Evolutionary conservation across 352 stramenopile species (phyloP).

Genomic region (Phytophthora pistaciae): DNA sequence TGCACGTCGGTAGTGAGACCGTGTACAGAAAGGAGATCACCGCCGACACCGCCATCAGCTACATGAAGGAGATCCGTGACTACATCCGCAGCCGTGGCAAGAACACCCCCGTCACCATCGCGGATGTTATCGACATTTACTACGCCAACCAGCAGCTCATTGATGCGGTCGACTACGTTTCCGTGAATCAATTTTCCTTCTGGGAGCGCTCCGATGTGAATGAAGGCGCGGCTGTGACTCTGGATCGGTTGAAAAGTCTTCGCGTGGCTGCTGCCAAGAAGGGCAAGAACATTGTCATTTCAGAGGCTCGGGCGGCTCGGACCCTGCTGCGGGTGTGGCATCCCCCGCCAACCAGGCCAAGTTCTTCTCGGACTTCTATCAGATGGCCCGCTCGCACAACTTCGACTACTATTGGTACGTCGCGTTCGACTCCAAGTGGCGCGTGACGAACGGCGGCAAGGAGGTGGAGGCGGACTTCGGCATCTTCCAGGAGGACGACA

Average conservation of each 20-base stretch:
- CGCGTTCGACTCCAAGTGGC: conserved; percentile 63
- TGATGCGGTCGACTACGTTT: conserved; percentile 69
- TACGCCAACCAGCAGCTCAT: conserved; percentile 57
- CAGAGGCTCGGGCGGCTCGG: conserved; percentile 54
- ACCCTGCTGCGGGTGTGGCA: conserved; percentile 38
- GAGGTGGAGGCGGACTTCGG: conserved; percentile 70
- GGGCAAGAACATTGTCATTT: conserved; percentile 61
- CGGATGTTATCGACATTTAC: conserved; percentile 71
- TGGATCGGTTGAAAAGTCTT: conserved; percentile 57
- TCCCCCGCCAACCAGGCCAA: conserved; percentile 54
- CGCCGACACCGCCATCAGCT: conserved; percentile 45
- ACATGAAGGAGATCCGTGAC: conserved; percentile 51
- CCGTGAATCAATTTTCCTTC: conserved; percentile 79
- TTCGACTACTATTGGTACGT: conserved; percentile 76
- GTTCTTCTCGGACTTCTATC: conserved; percentile 77
- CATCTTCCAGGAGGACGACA: conserved; percentile 49
- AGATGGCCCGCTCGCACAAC: conserved; percentile 44
- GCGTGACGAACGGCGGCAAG: conserved; percentile 40
- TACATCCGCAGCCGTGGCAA: conserved; percentile 43
- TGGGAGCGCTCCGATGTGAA: conserved; percentile 57
- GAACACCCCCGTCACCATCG: conserved; percentile 61
- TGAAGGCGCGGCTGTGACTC: conserved; percentile 44
- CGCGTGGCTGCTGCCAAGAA: conserved; percentile 41
- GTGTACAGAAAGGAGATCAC: conserved; percentile 69
- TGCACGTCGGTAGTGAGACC: conserved; percentile 67